A percentile compares a stretch with the other conserved stretches of the same genome.
Conservation (phyloP, 345 rosid species). For the Combretum micranthum region DNA sequence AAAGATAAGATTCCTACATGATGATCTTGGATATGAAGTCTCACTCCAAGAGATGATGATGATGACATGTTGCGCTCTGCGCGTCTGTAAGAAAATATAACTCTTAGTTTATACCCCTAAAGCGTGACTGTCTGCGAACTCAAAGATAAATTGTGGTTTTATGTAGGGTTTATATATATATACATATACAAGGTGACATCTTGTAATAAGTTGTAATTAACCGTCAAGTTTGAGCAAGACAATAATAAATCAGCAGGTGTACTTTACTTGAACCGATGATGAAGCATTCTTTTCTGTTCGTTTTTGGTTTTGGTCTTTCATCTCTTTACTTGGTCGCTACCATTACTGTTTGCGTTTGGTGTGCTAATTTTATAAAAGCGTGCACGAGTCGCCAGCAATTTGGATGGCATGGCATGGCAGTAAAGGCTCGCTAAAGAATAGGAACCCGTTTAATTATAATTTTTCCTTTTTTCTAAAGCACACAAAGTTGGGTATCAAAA, state of each 20-base stretch:
- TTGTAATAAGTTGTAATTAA: neutral
- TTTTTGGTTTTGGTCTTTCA: neutral
- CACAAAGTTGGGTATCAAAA: too few species aligned
- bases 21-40: constrained; percentile 20
- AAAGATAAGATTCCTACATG: constrained; percentile 16
- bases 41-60: constrained; percentile 15
- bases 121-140: too few species aligned
- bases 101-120: too few species aligned
- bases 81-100: too few species aligned
- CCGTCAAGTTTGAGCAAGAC: neutral
- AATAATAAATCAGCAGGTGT: neutral
- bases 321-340: constrained; percentile 56
- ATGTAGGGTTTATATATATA: neutral
- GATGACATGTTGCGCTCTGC: constrained; percentile 16
- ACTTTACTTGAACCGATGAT: constrained; percentile 28
- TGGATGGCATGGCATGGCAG: neutral
- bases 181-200: neutral
- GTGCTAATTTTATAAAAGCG: constrained; percentile 14
- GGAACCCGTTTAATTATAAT: too few species aligned
- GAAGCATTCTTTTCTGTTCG: constrained; percentile 20
- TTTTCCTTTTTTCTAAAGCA: too few species aligned
- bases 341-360: constrained; percentile 22
- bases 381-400: constrained; percentile 22
- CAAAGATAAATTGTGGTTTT: too few species aligned
- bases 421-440: too few species aligned